phyloP scores from a whole-genome alignment of 768 basidiomycete species.

The Fistulinella prunicolor region DNA sequence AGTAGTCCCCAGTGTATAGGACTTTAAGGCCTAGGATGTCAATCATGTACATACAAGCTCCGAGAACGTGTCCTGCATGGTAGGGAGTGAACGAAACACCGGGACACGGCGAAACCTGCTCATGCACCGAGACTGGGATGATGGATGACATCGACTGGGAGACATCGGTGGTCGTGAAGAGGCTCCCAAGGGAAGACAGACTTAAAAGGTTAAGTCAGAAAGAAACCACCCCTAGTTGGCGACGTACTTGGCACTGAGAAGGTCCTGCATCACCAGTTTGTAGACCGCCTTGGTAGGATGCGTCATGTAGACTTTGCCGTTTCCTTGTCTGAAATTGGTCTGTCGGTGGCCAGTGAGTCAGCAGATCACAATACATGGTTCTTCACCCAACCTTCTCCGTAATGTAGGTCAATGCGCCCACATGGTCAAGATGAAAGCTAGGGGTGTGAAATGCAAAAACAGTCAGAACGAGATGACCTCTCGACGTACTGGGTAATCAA shows the following conservation, averaged over 20 bases:
- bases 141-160: slow-evolving; percentile 78
- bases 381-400: slow-evolving; percentile 76
- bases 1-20: slow-evolving; percentile 96
- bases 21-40: slow-evolving; percentile 93
- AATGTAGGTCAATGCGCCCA: slow-evolving; percentile 92
- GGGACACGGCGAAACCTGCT: slow-evolving; percentile 85
- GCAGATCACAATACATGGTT: not conserved
- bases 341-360: slow-evolving; percentile 30
- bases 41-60: slow-evolving; percentile 96
- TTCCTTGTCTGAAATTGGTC: slow-evolving; percentile 98
- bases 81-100: slow-evolving; percentile 94
- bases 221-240: not conserved
- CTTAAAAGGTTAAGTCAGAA: too few relatives aligned
- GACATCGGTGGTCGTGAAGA: slow-evolving; percentile 75
- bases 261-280: slow-evolving; percentile 98
- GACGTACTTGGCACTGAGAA: slow-evolving; percentile 82
- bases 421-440: slow-evolving; percentile 97
- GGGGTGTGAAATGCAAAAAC: not conserved
- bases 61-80: slow-evolving; percentile 95
- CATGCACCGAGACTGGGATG: slow-evolving; percentile 85
- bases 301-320: slow-evolving; percentile 98
- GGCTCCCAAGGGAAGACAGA: slow-evolving; percentile 66
- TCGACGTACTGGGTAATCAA: slow-evolving; percentile 86
- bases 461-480: not conserved
- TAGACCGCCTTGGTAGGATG: slow-evolving; percentile 97